Base-by-base conservation (phyloP, 2,329 filamentous ascomycete species). In the Cladophialophora yegresii region DNA sequence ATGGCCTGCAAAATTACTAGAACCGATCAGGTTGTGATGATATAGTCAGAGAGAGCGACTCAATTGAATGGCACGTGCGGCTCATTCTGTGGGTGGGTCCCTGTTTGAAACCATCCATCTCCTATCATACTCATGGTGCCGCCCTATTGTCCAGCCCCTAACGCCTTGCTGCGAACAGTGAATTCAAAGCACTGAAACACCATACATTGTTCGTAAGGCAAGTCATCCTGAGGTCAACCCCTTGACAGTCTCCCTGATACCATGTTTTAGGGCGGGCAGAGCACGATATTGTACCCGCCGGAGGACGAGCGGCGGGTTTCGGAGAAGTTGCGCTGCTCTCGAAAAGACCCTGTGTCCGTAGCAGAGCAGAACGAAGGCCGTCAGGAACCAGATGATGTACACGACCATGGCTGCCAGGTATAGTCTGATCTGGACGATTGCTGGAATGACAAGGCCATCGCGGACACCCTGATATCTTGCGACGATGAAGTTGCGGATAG, bases 381-480 rank as follows among this genome's bases (percentile, higher is more conserved):
- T 72, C 54, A 77, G 73, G 64, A 76, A 45, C 76, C 76, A 77
- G 71, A 77, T 75, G 13, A 72, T 66, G 65, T 72, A 76, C 10
- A 76, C 73, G 28, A 76, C 57, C 3, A 71, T 71, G n/a, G 77
- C 69, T 1, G 76, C 75, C 20, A 71, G 61, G 30, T 69, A 65
- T 13, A 77, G 64, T 2, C 69, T 67, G 20, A 76, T 16, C 40
- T 69, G 69, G 62, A 77, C 73, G 10, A 75, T 56, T 2, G 67
- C 28, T 3, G 70, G 68, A 57, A 67, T 59, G 43, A 70, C 32
- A 30, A 71, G 13, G 43, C 45, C 63, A 16, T 60, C 33, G 47
- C 69, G 67, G 49, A 69, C 40, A 20, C 55, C 59, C 13, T 66
- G 63, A 49, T 70, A 71, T 20, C 67, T 64, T 3, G 63, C 60